Conservation (phyloP, 2,329 filamentous ascomycete species). For the Aspergillus glaucus region DNA sequence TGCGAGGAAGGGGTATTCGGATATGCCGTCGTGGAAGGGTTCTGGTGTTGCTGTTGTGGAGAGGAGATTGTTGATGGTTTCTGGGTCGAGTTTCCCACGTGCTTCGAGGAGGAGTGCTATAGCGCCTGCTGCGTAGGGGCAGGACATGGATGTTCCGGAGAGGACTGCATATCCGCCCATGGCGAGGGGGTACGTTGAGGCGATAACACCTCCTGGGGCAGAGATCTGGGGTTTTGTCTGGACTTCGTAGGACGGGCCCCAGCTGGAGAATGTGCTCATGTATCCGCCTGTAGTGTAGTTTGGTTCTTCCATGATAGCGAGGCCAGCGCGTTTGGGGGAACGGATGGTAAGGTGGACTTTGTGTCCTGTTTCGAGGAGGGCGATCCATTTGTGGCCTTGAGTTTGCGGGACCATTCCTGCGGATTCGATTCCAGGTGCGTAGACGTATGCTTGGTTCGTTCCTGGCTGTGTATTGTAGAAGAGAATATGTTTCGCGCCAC, state of each 20-base stretch:
- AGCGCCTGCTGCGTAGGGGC: conserved; percentile 50
- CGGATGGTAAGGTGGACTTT: conserved; percentile 11
- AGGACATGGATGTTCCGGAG: conserved; percentile 57
- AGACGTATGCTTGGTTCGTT: conserved; percentile 1
- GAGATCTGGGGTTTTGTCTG: conserved; percentile 3
- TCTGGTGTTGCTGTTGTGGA: conserved; percentile 18
- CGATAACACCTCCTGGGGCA: conserved; percentile 32
- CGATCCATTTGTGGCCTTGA: conserved; percentile 9
- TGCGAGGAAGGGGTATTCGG: conserved; percentile 22
- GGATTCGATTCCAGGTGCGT: conserved; percentile 3
- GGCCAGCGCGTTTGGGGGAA: conserved; percentile 4
- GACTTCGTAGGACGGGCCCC: conserved; percentile 15
- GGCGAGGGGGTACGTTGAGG: conserved; percentile 51
- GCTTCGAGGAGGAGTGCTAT: conserved; percentile 24
- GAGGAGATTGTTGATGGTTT: conserved; percentile 19
- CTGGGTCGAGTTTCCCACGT: conserved; percentile 18
- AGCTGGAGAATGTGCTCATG: conserved; percentile 12
- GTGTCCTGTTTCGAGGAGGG: conserved; percentile 6
- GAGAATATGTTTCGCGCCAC: conserved; percentile 56
- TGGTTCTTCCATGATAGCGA: conserved; percentile 8
- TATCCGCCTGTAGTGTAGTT: conserved; percentile 14
- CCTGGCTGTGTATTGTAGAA: conserved; percentile 50
- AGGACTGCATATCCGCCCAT: conserved; percentile 45
- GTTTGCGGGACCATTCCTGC: conserved; percentile 11
- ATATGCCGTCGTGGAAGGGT: conserved; percentile 22